Evolutionary conservation across 2,329 filamentous ascomycete species (phyloP), one percentile per base, ranked within the genome.

Genomic region (Elsinoe arachidis): DNA sequence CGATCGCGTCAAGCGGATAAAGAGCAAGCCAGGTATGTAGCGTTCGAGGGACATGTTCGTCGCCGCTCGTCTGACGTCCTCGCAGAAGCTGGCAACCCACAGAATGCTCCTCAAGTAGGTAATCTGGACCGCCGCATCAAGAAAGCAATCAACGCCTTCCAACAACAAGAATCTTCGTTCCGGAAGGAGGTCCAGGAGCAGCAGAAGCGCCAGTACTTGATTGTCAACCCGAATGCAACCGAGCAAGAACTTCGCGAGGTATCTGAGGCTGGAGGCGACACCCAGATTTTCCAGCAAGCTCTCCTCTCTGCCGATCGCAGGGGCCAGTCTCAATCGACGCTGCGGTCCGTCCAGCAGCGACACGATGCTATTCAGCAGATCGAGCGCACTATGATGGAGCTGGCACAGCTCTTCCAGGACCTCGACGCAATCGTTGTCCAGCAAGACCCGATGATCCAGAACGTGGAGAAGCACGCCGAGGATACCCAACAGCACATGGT

Each of bases 341-440:
- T 95, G 57, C 82, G 81, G 64, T 89, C 89, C 63, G 90, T 95
- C 35, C 82, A 87, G 71, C 83, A 88, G 67, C 87, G 93, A 63
- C 90, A 96, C 71, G 83, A 83, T 55, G 90, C 88, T 41, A 87
- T 99, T 64, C 83, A 90, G 73, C 92, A 95, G 79, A 96, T 97
- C 68, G 90, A 96, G 76, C 79, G 82, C 68, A 88, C 95, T 69
- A 88, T 97, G 81, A 83, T 88, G 10, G 88, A 96, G 73, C 78
- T 99, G 58, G 83, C 87, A 5, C 83, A 93, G 72, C 77, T 97
- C 56, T 95, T 96, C 82, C 83, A 90, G 69, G 87, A 96, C 64
- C 86, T 97, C 75, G 88, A 96, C 64, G 84, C 85, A 33, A 77
- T 95, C 52, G 85, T 97, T 60, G 80, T 90, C 35, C 85, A 95